Percentiles rank a stretch among this genome's conserved stretches.
Evolutionary conservation across 1,139 yeast genomes (phyloP).

Genomic region (Maudiozyma humilis): DNA sequence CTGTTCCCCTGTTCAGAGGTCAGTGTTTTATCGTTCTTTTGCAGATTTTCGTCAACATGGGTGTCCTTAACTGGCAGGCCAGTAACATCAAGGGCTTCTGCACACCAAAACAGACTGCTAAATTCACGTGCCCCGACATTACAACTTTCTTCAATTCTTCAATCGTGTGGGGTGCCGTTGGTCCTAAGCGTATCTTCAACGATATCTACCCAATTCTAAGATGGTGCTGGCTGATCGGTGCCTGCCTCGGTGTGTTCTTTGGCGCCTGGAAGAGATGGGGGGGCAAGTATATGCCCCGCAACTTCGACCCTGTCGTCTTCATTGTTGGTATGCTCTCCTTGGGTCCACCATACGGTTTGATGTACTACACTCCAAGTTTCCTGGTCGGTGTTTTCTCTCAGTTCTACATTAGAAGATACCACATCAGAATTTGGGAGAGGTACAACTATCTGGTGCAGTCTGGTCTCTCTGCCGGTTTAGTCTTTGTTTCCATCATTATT

Average conservation of each 20-base stretch:
- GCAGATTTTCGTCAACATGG: constrained; percentile 43
- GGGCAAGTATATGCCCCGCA: constrained; percentile 30
- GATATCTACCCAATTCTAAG: constrained; percentile 43
- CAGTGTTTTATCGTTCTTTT: constrained; percentile 43
- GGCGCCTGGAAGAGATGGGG: constrained; percentile 35
- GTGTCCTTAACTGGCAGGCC: constrained; percentile 47
- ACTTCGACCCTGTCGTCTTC: constrained; percentile 42
- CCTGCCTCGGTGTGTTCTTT: constrained; percentile 39
- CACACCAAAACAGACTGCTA: constrained; percentile 35
- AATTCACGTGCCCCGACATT: constrained; percentile 41
- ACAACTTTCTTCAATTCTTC: constrained; percentile 45
- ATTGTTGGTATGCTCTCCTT: constrained; percentile 39
- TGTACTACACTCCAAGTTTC: constrained; percentile 47
- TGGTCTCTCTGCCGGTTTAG: constrained; percentile 53
- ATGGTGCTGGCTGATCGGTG: constrained; percentile 49
- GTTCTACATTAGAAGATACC: constrained; percentile 43
- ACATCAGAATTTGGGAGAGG: constrained; percentile 53
- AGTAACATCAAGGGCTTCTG: constrained; percentile 43
- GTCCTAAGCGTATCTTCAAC: constrained; percentile 51
- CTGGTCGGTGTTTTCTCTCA: constrained; percentile 44
- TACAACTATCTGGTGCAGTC: constrained; percentile 55
- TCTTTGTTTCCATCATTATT: constrained; percentile 46
- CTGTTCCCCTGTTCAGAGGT: constrained; percentile 52
- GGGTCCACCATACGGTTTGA: constrained; percentile 49
- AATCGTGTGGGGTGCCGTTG: constrained; percentile 58